A percentile compares a stretch with the other conserved stretches of the same genome.
Evolutionary conservation across 164 flowering plant genomes (phyloP).

Genomic region (Saururus chinensis): DNA sequence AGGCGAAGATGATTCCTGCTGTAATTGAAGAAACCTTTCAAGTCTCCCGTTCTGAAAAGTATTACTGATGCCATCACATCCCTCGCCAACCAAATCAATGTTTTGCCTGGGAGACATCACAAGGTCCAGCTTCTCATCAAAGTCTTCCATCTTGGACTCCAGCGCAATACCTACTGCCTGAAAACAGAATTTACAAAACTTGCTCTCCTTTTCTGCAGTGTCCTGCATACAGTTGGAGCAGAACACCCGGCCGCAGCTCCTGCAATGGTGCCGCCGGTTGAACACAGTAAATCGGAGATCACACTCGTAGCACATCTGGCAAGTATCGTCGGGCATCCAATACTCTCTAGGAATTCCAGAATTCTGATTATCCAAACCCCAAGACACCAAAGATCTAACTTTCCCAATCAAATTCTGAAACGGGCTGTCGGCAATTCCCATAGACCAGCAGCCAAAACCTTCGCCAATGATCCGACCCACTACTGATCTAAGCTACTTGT

Average conservation of each 20-base stretch:
- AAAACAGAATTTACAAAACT: constrained; percentile 53
- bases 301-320: constrained; percentile 47
- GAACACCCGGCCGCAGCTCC: constrained; percentile 42
- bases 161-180: constrained; percentile 10
- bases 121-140: constrained; percentile 46
- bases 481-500: not conserved
- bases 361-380: constrained; percentile 16
- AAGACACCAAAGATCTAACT: constrained; percentile 48
- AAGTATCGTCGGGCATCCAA: constrained; percentile 27
- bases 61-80: constrained; percentile 5
- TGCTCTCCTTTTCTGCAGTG: constrained; percentile 12
- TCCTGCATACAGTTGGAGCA: constrained; percentile 47
- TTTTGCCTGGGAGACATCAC: constrained; percentile 40
- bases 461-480: not conserved
- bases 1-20: constrained; percentile 30
- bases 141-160: constrained; percentile 21
- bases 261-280: constrained; percentile 35
- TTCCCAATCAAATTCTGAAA: constrained; percentile 36
- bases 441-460: constrained; percentile 1
- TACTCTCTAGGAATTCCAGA: constrained; percentile 14
- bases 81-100: constrained; percentile 21
- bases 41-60: constrained; percentile 23
- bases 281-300: constrained; percentile 15
- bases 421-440: constrained; percentile 25
- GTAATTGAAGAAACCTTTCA: constrained; percentile 23